phyloP scores from a whole-genome alignment of 2,329 filamentous ascomycete species.

The Aspergillus terreus region DNA sequence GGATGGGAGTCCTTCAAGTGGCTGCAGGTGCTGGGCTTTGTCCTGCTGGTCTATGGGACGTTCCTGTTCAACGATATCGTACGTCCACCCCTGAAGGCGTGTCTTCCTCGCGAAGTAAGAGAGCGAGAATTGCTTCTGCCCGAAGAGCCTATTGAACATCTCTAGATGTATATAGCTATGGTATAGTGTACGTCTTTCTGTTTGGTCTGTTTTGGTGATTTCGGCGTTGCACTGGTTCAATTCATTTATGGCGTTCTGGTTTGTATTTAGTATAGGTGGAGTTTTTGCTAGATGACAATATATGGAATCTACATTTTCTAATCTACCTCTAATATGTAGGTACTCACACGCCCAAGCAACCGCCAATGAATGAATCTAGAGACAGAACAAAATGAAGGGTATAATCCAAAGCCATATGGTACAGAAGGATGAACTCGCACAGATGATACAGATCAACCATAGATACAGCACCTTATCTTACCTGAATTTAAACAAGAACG shows the following conservation, averaged over 20 bases:
- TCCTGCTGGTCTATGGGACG: conserved; percentile 87
- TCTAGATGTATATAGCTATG: conserved; percentile 20
- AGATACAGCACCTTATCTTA: too few relatives aligned
- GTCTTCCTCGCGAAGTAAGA: conserved; percentile 53
- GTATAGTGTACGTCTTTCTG: background rate
- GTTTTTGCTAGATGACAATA: background rate
- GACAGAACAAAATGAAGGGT: too few relatives aligned
- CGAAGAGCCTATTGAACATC: conserved; percentile 80
- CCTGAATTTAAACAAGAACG: conserved; percentile 47
- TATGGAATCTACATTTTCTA: background rate
- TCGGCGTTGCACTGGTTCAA: too few relatives aligned
- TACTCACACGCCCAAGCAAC: too few relatives aligned
- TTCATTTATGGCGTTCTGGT: too few relatives aligned
- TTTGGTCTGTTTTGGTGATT: background rate
- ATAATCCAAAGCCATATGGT: too few relatives aligned
- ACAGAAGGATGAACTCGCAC: too few relatives aligned
- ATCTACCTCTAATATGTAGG: background rate
- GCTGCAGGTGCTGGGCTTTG: conserved; percentile 88
- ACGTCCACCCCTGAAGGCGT: conserved; percentile 71
- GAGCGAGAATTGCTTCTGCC: conserved; percentile 61
- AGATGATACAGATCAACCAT: too few relatives aligned
- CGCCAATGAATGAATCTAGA: too few relatives aligned
- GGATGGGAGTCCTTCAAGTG: conserved; percentile 98
- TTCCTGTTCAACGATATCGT: conserved; percentile 95
- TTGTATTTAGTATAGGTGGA: background rate